Evolutionary conservation across 2,329 filamentous ascomycete species (phyloP), one percentile per base, ranked within the genome.

Genomic region (Phaeomoniella chlamydospora): DNA sequence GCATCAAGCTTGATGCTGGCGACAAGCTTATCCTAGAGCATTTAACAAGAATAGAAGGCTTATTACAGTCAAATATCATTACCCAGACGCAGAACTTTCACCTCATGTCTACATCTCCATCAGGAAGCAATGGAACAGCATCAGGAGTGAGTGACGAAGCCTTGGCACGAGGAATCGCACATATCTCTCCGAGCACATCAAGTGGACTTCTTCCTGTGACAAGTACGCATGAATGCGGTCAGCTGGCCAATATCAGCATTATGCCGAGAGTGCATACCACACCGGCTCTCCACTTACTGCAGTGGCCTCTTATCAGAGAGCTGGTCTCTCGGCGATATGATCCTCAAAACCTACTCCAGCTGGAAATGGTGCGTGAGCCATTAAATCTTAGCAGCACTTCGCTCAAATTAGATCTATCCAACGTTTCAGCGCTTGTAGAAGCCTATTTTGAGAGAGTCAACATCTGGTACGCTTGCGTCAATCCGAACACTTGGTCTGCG

Each of bases 221-320:
- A 39, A 80, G 80, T 4, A 67, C 86, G 43, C 80, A 78, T 4
- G 82, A 80, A 3, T 86, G 80, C 80, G 72, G 67, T 15, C 72
- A 66, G 37, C 66, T 50, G 51, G 65, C 42, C 47, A 87, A 84
- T 54, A 85, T 88, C 44, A 86, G 81, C 2, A 84, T 80, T 16
- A 88, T 88, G 81, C 83, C 83, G 15, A 87, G 85, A 56, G 68
- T 80, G 12, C 83, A 88, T 55, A 87, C 81, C 0, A 88, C 83
- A 40, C 81, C 82, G 4, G 80, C 81, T 1, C 61, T 86, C 11
- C 37, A 88, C 53, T 62, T 88, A 14, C 63, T 88, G 4, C 80
- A 86, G 49, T 87, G 82, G 74, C 83, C 82, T 10, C 64, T 86
- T 44, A 87, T 88, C 45, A 71, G 80, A 33, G 78, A 86, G 49